Evolutionary conservation across 345 rosid genomes (phyloP).

Genomic region (Geranium brycei): DNA sequence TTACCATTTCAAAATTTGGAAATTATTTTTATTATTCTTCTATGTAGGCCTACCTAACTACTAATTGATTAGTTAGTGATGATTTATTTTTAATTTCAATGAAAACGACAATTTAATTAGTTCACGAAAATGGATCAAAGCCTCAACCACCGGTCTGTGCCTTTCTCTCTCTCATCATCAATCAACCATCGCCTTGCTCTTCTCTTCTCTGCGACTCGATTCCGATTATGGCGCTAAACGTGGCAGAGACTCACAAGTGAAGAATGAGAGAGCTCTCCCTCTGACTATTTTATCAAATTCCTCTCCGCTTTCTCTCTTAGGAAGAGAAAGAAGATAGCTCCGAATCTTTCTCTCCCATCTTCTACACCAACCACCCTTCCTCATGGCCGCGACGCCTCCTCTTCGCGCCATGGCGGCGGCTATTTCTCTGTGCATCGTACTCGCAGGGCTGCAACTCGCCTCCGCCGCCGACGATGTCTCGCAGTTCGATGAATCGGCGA

Average conservation of each 20-base stretch:
- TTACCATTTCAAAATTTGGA: too few species aligned
- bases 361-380: background rate
- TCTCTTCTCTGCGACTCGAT: background rate
- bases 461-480: background rate
- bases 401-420: background rate
- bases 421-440: background rate
- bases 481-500: background rate
- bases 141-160: background rate
- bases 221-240: background rate
- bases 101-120: too few species aligned
- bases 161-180: background rate
- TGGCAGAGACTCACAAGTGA: background rate
- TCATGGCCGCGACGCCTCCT: background rate
- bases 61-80: too few species aligned
- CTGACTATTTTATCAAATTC: background rate
- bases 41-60: too few species aligned
- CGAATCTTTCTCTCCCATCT: too few species aligned
- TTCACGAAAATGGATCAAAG: too few species aligned
- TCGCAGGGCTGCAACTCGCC: background rate
- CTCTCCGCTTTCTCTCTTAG: background rate
- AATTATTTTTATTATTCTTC: too few species aligned
- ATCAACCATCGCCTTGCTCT: too few species aligned
- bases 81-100: too few species aligned
- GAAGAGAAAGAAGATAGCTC: too few species aligned
- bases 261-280: background rate